These are phyloP conservation scores for Dimocarpus longan DNA, from an alignment of 345 rosid genomes.

Conservation along the genomic window DNA sequence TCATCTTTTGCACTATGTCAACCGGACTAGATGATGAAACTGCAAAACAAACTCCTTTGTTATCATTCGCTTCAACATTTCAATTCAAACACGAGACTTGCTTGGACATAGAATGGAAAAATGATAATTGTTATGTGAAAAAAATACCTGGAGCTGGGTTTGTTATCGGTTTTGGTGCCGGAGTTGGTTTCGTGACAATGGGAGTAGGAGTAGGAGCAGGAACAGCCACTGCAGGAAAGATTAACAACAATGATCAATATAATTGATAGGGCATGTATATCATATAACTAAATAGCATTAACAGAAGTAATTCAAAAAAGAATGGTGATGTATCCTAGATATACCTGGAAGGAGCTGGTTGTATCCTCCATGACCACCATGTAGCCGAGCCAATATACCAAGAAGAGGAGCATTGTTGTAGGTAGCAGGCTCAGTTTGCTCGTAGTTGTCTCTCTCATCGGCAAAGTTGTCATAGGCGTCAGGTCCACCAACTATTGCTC, in stretches of 20 bases:
- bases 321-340: not conserved
- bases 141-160: slow-evolving; percentile 68
- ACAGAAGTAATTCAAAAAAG: not conserved
- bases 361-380: slow-evolving; percentile 64
- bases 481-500: slow-evolving; percentile 96
- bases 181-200: slow-evolving; percentile 44
- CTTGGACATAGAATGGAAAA: not conserved
- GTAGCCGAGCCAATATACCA: slow-evolving; percentile 83
- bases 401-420: slow-evolving; percentile 96
- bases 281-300: not conserved
- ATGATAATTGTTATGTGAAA: not conserved
- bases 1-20: slow-evolving; percentile 70
- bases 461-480: slow-evolving; percentile 95
- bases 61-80: not conserved
- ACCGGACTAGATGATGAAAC: slow-evolving; percentile 60
- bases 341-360: slow-evolving; percentile 96
- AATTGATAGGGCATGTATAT: not conserved
- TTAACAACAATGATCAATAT: slow-evolving; percentile 4
- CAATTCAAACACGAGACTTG: not conserved
- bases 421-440: slow-evolving; percentile 99
- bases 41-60: slow-evolving; percentile 29
- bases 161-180: slow-evolving; percentile 43
- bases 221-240: slow-evolving; percentile 43
- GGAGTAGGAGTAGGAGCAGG: slow-evolving; percentile 49
- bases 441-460: slow-evolving; percentile 88